Evolutionary conservation across 352 stramenopile genomes (phyloP).

Genomic region (Pythium scleroteichum): DNA sequence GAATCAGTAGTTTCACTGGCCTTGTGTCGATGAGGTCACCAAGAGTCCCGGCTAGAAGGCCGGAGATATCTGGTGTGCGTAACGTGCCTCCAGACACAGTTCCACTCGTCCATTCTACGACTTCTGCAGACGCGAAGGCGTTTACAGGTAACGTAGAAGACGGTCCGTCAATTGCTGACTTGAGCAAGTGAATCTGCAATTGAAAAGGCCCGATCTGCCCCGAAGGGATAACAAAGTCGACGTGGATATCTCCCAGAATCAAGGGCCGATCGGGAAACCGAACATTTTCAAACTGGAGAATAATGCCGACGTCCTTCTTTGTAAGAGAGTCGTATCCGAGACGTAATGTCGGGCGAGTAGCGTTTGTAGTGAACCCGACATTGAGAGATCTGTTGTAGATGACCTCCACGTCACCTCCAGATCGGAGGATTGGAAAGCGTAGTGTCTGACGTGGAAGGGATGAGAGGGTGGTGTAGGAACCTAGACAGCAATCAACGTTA

Average conservation of each 20-base stretch:
- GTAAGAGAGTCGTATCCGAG: conserved; percentile 36
- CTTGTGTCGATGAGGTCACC: conserved; percentile 14
- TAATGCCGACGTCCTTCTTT: conserved; percentile 26
- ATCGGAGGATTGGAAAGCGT: conserved; percentile 19
- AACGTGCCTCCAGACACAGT: conserved; percentile 20
- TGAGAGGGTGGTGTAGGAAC: conserved; percentile 6
- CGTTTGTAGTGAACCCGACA: conserved; percentile 16
- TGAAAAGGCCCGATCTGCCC: conserved; percentile 44
- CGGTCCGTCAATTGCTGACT: neutral
- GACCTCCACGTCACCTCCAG: conserved; percentile 24
- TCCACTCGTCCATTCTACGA: conserved; percentile 33
- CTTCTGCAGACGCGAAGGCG: conserved; percentile 25
- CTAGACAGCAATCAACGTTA: neutral
- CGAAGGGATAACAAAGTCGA: conserved; percentile 44
- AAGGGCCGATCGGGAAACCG: conserved; percentile 32
- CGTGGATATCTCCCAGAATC: conserved; percentile 26
- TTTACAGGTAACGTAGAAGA: conserved; percentile 12
- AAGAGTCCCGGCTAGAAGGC: conserved; percentile 2
- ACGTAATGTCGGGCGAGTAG: conserved; percentile 23
- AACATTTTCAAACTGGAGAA: conserved; percentile 25
- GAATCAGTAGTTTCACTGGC: conserved; percentile 32
- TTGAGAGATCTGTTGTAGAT: conserved; percentile 19
- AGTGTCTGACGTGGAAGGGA: conserved; percentile 19
- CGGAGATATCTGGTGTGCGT: conserved; percentile 38
- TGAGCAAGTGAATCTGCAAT: conserved; percentile 39